Percentiles rank a stretch among this genome's conserved stretches.
Conservation (phyloP, 768 basidiomycete species). For the Rhizopogon vesiculosus region DNA sequence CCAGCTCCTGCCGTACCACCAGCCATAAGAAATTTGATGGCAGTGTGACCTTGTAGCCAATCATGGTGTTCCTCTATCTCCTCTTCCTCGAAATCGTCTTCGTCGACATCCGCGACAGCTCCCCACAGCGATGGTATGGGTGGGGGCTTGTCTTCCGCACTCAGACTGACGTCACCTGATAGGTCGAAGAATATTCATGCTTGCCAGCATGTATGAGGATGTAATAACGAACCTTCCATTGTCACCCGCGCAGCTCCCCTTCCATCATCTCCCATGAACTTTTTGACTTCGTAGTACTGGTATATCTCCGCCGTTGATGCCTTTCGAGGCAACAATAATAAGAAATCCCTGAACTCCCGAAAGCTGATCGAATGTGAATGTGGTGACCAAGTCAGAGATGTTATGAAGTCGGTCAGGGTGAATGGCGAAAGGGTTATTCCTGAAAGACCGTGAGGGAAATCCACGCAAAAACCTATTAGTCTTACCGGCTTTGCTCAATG, state of each 20-base stretch:
- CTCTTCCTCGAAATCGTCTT: conserved; percentile 42
- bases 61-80: conserved; percentile 58
- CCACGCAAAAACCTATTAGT: conserved; percentile 14
- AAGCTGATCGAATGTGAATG: conserved; percentile 72
- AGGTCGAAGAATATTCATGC: conserved; percentile 18
- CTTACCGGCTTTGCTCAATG: conserved; percentile 68
- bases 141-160: conserved; percentile 68
- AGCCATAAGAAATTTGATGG: conserved; percentile 87
- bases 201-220: conserved; percentile 11
- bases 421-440: conserved; percentile 67
- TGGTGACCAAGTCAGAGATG: conserved; percentile 67
- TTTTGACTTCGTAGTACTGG: conserved; percentile 69
- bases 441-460: conserved; percentile 27
- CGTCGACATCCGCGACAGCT: conserved; percentile 20
- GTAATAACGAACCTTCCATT: conserved; percentile 69
- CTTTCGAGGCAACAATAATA: conserved; percentile 80
- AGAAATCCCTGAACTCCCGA: conserved; percentile 84
- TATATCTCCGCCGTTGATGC: conserved; percentile 84
- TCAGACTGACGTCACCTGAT: conserved; percentile 73
- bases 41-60: conserved; percentile 63
- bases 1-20: conserved; percentile 95
- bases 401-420: conserved; percentile 80
- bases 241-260: conserved; percentile 76
- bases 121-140: conserved; percentile 15
- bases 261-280: conserved; percentile 68